A percentile compares a stretch with the other conserved stretches of the same genome.
Evolutionary conservation across 805 yeast genomes (phyloP).

Genomic region (Nakazawaea wyomingensis): DNA sequence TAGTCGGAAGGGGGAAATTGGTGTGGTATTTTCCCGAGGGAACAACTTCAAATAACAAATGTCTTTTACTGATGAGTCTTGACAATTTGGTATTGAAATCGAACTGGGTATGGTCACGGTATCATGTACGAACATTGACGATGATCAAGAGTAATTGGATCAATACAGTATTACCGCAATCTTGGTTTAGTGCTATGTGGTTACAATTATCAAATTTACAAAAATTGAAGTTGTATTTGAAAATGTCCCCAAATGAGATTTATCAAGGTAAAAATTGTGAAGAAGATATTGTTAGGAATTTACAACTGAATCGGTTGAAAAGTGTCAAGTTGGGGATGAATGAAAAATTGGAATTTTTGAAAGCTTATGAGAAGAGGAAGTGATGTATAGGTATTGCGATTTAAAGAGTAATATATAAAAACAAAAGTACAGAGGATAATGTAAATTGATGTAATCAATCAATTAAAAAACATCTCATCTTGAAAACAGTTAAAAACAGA

Average conservation of each 20-base stretch:
- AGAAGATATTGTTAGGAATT: background rate
- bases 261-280: background rate
- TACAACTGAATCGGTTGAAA: constrained; percentile 6
- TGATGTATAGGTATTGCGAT: no score
- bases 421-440: no score
- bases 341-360: constrained; percentile 4
- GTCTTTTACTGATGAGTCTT: background rate
- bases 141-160: constrained; percentile 4
- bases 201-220: background rate
- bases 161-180: constrained; percentile 5
- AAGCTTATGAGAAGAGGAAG: background rate
- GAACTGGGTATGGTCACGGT: background rate
- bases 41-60: constrained; percentile 78
- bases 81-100: constrained; percentile 49
- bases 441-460: no score
- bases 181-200: background rate
- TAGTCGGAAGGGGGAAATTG: no score
- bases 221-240: background rate
- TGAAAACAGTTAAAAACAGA: no score
- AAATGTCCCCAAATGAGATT: no score
- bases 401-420: no score
- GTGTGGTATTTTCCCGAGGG: constrained; percentile 71
- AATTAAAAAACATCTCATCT: no score
- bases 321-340: constrained; percentile 5
- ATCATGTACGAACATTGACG: constrained; percentile 4